Evolutionary conservation across 2,329 filamentous ascomycete genomes (phyloP).

Genomic region (Microsporum ferrugineum): DNA sequence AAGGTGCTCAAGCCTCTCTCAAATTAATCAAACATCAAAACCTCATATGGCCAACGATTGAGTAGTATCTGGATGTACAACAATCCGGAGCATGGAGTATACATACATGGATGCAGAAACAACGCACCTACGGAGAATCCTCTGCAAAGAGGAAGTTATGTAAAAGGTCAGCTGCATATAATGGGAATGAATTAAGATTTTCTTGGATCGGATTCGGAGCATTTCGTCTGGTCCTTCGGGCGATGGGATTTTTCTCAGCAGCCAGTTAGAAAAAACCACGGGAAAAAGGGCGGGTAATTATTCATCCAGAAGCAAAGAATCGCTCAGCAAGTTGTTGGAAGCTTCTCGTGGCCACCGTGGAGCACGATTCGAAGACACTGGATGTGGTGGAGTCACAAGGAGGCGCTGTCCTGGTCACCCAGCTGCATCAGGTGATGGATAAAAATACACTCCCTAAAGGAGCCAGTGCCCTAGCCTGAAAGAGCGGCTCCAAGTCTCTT

Average conservation of each 20-base stretch:
- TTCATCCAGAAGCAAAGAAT: neutral
- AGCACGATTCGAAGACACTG: neutral
- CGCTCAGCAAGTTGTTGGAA: neutral
- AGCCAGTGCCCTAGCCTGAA: conserved; percentile 2
- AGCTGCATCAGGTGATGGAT: conserved; percentile 1
- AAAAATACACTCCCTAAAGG: neutral
- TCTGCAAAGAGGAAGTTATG: neutral
- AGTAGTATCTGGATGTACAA: neutral
- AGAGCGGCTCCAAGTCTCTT: neutral
- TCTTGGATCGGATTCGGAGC: neutral
- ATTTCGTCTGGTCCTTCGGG: conserved; percentile 1
- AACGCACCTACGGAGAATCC: neutral
- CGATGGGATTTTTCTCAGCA: neutral
- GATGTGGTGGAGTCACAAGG: conserved; percentile 1
- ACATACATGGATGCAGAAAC: neutral
- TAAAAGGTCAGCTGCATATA: conserved; percentile 1
- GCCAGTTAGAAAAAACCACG: neutral
- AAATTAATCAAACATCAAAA: neutral
- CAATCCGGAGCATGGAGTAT: neutral
- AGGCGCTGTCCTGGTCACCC: neutral
- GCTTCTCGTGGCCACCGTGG: conserved; percentile 1
- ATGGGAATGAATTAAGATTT: neutral
- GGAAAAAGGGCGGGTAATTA: neutral
- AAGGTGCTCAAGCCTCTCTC: conserved; percentile 2
- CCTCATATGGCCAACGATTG: neutral